Conservation (phyloP, 306 rosid species). For the cucumber (Cucumis sativus) region Cucumber_9930_V3 NC_026659.2:27827001-27827500, state of each 20-base stretch:
- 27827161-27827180: not conserved
- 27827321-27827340: not conserved
- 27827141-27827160: not conserved
- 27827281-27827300: not conserved
- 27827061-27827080: not conserved
- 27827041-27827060: not conserved
- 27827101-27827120: not conserved
- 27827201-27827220: not conserved
- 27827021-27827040: not conserved
- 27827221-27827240: not conserved
- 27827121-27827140: not conserved
- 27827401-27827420: not conserved
- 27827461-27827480: conserved; percentile 26
- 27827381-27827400: not conserved
- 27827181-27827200: not conserved
- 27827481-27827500: conserved; percentile 27
- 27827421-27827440: conserved; percentile 7
- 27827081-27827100: not conserved
- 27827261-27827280: not conserved
- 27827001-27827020: not conserved
- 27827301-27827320: not conserved
- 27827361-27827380: not conserved
- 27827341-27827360: not conserved
- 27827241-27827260: not conserved
- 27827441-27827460: conserved; percentile 28